phyloP scores from a whole-genome alignment of 768 basidiomycete genomes.

The Lepiota venenata region DNA sequence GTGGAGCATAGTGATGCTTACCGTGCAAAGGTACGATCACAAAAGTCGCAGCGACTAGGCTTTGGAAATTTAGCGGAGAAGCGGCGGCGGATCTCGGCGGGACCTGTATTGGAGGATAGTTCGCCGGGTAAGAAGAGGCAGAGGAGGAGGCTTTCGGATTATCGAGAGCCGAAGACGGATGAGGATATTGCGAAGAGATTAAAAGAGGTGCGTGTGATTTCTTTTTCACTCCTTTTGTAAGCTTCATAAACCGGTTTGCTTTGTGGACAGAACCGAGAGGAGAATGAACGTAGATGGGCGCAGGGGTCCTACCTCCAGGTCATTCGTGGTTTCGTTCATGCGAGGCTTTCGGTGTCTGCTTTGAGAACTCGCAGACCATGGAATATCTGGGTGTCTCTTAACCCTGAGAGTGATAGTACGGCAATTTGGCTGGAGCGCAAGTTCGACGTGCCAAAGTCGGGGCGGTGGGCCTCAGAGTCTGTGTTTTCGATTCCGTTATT shows the following conservation, averaged over 20 bases:
- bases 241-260: slow-evolving; percentile 15
- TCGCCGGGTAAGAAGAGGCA: slow-evolving; percentile 36
- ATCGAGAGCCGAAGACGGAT: slow-evolving; percentile 54
- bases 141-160: slow-evolving; percentile 38
- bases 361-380: slow-evolving; percentile 37
- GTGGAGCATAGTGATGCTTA: slow-evolving; percentile 59
- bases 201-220: slow-evolving; percentile 53
- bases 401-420: slow-evolving; percentile 68
- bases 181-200: slow-evolving; percentile 63
- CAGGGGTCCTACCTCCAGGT: slow-evolving; percentile 62
- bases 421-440: slow-evolving; percentile 81
- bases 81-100: background rate
- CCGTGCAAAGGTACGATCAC: slow-evolving; percentile 41
- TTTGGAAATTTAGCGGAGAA: slow-evolving; percentile 3
- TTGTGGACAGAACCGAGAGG: slow-evolving; percentile 59
- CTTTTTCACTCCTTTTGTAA: background rate
- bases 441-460: slow-evolving; percentile 65
- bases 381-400: slow-evolving; percentile 73
- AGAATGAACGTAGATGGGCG: slow-evolving; percentile 72
- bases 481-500: slow-evolving; percentile 60
- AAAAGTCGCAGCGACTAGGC: slow-evolving; percentile 14
- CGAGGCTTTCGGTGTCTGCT: slow-evolving; percentile 12
- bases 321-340: slow-evolving; percentile 36
- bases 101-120: slow-evolving; percentile 9
- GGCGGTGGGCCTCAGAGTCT: slow-evolving; percentile 54